Percentiles rank a stretch among this genome's conserved stretches.
phyloP scores from a whole-genome alignment of 2,329 filamentous ascomycete species.

The Xylariaceae sp. region DNA sequence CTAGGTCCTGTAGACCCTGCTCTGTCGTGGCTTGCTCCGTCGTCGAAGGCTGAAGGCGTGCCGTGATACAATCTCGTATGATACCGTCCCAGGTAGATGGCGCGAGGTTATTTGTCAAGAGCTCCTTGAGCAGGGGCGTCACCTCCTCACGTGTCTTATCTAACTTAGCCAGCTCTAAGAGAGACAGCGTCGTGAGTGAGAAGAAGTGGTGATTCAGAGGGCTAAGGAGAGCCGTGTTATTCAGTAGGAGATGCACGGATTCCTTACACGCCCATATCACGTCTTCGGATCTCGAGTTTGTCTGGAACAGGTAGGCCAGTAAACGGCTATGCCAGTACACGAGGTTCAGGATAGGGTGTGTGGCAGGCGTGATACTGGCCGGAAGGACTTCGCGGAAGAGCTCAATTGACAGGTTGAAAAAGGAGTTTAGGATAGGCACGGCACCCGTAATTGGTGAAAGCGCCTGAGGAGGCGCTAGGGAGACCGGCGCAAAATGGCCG shows the following conservation, averaged over 20 bases:
- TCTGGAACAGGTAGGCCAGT: conserved; percentile 56
- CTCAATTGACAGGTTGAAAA: conserved; percentile 56
- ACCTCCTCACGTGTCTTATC: conserved; percentile 55
- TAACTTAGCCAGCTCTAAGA: conserved; percentile 54
- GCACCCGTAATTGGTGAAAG: conserved; percentile 38
- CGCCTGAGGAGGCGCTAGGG: conserved; percentile 40
- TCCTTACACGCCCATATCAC: conserved; percentile 57
- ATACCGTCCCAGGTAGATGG: conserved; percentile 53
- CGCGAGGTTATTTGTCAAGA: conserved; percentile 49
- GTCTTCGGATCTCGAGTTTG: conserved; percentile 50
- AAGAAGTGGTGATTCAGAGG: conserved; percentile 65
- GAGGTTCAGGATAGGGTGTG: conserved; percentile 56
- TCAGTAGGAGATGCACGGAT: conserved; percentile 53
- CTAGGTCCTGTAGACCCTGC: conserved; percentile 56
- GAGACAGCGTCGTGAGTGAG: conserved; percentile 53
- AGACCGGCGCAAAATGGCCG: conserved; percentile 47
- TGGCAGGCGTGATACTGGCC: conserved; percentile 45
- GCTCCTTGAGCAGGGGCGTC: conserved; percentile 47
- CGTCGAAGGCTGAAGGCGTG: conserved; percentile 34
- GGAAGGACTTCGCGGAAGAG: conserved; percentile 62
- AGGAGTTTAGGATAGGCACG: conserved; percentile 41
- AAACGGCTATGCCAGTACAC: conserved; percentile 67
- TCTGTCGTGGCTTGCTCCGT: conserved; percentile 40
- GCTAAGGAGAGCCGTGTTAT: conserved; percentile 49
- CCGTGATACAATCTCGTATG: conserved; percentile 48